Evolutionary conservation across 257 asterid species (phyloP).

Genomic region (Oldenlandia corymbosa): DNA sequence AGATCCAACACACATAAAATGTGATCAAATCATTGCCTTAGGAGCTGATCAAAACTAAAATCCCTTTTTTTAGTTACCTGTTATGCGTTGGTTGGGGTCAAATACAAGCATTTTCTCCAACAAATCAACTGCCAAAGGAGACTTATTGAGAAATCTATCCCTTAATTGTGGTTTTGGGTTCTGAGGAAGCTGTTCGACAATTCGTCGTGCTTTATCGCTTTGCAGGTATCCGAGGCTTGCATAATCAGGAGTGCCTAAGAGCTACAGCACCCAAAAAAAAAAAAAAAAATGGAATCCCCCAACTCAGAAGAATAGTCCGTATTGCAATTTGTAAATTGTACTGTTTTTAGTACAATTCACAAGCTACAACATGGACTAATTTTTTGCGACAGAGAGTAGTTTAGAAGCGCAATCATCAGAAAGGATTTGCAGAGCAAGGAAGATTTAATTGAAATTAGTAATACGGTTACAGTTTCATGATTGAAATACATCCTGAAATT

Average conservation of each 20-base stretch:
- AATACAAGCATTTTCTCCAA: constrained; percentile 80
- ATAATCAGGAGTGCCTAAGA: constrained; percentile 78
- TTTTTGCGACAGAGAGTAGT: too few relatives aligned
- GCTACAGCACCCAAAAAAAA: constrained; percentile 42
- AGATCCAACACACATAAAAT: not conserved
- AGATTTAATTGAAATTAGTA: too few relatives aligned
- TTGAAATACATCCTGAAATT: not conserved
- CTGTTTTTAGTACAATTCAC: too few relatives aligned
- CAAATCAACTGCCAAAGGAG: constrained; percentile 72
- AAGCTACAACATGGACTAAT: too few relatives aligned
- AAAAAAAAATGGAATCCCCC: too few relatives aligned
- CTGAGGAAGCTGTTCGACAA: constrained; percentile 60
- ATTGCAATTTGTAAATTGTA: too few relatives aligned
- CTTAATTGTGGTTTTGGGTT: constrained; percentile 63
- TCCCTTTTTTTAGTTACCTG: constrained; percentile 38
- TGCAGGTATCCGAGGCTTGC: constrained; percentile 61
- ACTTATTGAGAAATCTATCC: constrained; percentile 61
- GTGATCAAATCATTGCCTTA: not conserved
- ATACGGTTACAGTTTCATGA: too few relatives aligned
- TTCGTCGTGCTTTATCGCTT: constrained; percentile 67
- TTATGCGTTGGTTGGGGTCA: constrained; percentile 67
- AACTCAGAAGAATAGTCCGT: too few relatives aligned
- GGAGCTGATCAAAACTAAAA: not conserved
- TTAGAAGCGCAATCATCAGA: too few relatives aligned
- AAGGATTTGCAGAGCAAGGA: too few relatives aligned